Base-by-base conservation (phyloP, 768 basidiomycete species). In the Podaxis sp. region DNA sequence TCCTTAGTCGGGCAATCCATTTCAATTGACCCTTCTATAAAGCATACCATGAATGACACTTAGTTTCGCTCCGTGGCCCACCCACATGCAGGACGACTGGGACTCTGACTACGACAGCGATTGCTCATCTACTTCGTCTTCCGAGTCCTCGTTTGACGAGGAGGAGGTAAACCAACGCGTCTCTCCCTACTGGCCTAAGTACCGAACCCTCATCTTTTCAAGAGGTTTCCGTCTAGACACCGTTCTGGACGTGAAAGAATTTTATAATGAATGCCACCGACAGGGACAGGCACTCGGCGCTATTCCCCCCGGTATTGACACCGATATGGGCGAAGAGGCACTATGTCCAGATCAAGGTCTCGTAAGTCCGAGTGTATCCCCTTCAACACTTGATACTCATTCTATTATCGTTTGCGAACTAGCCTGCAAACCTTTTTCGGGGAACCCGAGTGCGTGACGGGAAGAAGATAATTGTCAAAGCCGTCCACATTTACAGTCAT, bases 381-480 rank as follows among this genome's bases (percentile, higher is more conserved):
- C 44, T n/a, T 40, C 32, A 10, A 44, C 40, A 3, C 42, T 27
- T 47, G 57, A 40, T 16, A 36, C 63, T 67, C 5, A 71, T 55
- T 28, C 48, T 32, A 25, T 38, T 44, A 36, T 40, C 35, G 32
- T 36, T 62, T 52, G n/a, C 27, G 47, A 21, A 37, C 35, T 62
- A 91, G 90, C 88, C 82, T 48, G 89, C 88, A 61, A 84, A 86
- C 67, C 73, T 91, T 42, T 91, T 91, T 71, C 82, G 89, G 51
- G 90, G 89, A 25, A 79, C 77, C 51, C 78, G 82, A 63, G 70
- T 76, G 56, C 69, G 66, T 54, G 84, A 87, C 62, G 81, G 79
- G 18, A 71, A 62, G 62, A 83, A 80, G 65, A 72, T 90, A 32
- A 75, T 91, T 61, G 73, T 88, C 61, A 91, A 91, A 71, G 87